These are phyloP conservation scores for Calonectria montana DNA, from an alignment of 2,329 filamentous ascomycete species.

Conservation along the genomic window DNA sequence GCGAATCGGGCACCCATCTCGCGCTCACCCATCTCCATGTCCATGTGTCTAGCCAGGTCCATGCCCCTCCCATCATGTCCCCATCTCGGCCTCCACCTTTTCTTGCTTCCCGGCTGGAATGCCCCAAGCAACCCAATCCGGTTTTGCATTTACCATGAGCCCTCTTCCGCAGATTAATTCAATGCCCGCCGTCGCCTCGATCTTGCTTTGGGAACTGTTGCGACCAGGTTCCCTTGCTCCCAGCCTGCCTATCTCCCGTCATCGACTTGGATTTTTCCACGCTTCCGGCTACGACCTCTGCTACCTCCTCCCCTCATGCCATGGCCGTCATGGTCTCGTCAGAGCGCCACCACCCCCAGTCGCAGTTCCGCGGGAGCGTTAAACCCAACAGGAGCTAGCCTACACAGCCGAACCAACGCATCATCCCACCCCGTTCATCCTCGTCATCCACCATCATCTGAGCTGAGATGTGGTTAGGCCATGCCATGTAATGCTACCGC, in stretches of 20 bases:
- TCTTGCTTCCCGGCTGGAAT: constrained; percentile 8
- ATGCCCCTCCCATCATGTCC: neutral
- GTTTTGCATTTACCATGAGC: constrained; percentile 27
- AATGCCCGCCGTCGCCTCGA: neutral
- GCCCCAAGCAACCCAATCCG: constrained; percentile 31
- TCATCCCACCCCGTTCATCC: constrained; percentile 19
- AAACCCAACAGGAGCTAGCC: constrained; percentile 11
- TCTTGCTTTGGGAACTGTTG: neutral
- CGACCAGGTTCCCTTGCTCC: neutral
- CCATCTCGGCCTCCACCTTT: constrained; percentile 7
- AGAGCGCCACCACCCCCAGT: constrained; percentile 6
- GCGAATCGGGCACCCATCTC: neutral
- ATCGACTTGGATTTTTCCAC: neutral
- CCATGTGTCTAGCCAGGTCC: neutral
- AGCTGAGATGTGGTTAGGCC: constrained; percentile 21
- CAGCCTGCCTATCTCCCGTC: neutral
- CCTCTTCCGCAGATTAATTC: constrained; percentile 20
- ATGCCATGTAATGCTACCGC: constrained; percentile 18
- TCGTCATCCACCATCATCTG: constrained; percentile 19
- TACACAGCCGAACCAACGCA: constrained; percentile 11
- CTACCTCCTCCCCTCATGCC: neutral
- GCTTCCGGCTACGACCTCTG: neutral
- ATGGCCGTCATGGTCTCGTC: constrained; percentile 3
- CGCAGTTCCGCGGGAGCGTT: constrained; percentile 14
- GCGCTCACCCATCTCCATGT: neutral